Percentiles rank a stretch among this genome's conserved stretches.
Conservation (phyloP, 2,329 filamentous ascomycete genomes). For the Coniochaeta sp. region DNA sequence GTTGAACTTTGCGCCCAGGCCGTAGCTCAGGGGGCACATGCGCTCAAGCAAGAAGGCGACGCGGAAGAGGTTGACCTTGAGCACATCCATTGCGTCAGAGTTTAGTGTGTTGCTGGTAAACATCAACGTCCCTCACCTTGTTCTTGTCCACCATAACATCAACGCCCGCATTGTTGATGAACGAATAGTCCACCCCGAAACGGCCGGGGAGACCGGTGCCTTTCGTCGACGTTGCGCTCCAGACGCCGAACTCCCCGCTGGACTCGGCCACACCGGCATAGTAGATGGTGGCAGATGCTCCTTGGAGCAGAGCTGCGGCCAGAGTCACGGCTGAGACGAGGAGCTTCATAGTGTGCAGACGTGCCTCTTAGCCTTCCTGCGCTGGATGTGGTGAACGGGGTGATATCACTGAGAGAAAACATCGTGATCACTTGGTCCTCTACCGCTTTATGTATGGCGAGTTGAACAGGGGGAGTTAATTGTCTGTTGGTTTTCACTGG, state of each 20-base stretch:
- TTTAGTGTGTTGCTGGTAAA: not conserved
- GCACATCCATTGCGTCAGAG: not conserved
- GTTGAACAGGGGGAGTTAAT: not conserved
- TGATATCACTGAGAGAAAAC: not conserved
- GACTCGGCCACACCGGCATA: constrained; percentile 41
- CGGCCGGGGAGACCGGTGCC: constrained; percentile 39
- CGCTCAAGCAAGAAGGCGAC: constrained; percentile 43
- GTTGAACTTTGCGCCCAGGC: constrained; percentile 40
- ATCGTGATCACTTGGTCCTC: not conserved
- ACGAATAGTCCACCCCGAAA: constrained; percentile 42
- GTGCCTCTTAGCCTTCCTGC: not conserved
- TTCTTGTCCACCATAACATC: constrained; percentile 38
- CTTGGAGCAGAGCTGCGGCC: constrained; percentile 12
- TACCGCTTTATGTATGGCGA: not conserved
- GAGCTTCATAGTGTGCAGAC: constrained; percentile 17
- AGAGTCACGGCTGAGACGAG: constrained; percentile 8
- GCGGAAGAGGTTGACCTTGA: constrained; percentile 35
- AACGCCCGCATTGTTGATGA: constrained; percentile 37
- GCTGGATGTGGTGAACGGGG: not conserved
- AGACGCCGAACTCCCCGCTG: constrained; percentile 39
- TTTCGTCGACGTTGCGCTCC: constrained; percentile 23
- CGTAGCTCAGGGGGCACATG: constrained; percentile 38
- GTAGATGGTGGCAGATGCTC: constrained; percentile 34
- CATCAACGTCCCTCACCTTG: constrained; percentile 21
- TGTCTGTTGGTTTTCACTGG: not conserved